Conservation (phyloP, 768 basidiomycete genomes). For the Termitomyces sp. region DNA sequence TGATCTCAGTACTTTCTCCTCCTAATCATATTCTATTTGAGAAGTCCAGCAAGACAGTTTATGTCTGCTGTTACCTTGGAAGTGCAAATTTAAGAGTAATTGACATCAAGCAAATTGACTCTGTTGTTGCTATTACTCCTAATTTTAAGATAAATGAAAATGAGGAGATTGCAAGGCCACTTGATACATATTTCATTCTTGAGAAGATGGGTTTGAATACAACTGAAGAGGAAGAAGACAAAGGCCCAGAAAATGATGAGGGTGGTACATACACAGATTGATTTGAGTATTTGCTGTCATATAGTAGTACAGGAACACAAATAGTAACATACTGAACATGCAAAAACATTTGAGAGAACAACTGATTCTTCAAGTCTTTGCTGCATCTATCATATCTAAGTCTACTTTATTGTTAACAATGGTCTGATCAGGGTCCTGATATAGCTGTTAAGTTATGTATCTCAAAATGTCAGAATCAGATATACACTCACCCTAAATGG, state of each 20-base stretch:
- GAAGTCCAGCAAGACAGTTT: neutral
- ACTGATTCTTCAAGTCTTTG: too few relatives aligned
- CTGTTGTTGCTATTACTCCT: constrained; percentile 6
- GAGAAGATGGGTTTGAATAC: neutral
- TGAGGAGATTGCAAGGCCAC: neutral
- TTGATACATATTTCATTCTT: neutral
- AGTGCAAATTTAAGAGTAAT: neutral
- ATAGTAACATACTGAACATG: too few relatives aligned
- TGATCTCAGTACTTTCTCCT: neutral
- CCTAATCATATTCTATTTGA: neutral
- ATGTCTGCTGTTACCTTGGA: neutral
- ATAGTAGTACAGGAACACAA: too few relatives aligned
- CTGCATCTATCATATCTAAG: too few relatives aligned
- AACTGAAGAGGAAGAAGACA: neutral
- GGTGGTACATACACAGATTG: neutral
- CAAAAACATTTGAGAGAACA: too few relatives aligned
- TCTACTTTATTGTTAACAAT: too few relatives aligned
- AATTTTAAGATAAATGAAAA: neutral
- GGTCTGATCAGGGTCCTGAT: too few relatives aligned
- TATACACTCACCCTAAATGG: too few relatives aligned
- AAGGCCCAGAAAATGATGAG: neutral
- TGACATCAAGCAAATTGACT: neutral
- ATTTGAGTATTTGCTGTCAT: neutral
- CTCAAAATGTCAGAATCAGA: too few relatives aligned
- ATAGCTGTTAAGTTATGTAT: too few relatives aligned